Percentiles rank a stretch among this genome's conserved stretches.
Conservation (phyloP, 2,329 filamentous ascomycete genomes). For the Penicillium sp. region DNA sequence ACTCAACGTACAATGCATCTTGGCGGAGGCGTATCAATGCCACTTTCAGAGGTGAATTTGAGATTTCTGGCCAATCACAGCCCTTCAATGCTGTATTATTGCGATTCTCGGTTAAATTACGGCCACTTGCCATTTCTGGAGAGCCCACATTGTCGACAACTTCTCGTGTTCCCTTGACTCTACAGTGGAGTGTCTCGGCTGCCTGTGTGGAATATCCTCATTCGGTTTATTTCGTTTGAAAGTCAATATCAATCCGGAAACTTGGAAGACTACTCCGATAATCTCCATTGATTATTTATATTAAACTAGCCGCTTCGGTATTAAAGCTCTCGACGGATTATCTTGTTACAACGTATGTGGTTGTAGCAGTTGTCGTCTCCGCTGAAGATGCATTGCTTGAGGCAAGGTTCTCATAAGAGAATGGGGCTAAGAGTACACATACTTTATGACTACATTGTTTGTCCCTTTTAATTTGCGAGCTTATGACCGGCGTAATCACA, state of each 20-base stretch:
- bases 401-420: neutral
- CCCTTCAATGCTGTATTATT: neutral
- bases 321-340: neutral
- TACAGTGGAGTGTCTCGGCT: neutral
- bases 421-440: neutral
- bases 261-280: neutral
- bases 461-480: neutral
- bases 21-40: constrained; percentile 13
- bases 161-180: neutral
- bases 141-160: neutral
- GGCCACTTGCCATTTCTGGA: neutral
- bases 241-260: neutral
- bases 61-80: neutral
- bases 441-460: neutral
- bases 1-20: neutral
- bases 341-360: neutral
- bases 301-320: neutral
- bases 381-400: neutral
- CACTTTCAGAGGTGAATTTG: constrained; percentile 13
- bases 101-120: constrained; percentile 3
- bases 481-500: neutral
- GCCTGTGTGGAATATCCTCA: neutral
- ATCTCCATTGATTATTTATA: neutral
- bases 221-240: neutral
- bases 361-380: neutral